Evolutionary conservation across 129 eudicot genomes (phyloP), one percentile per base, ranked within the genome.

Genomic region (Chrysanthemum seticuspe): DNA sequence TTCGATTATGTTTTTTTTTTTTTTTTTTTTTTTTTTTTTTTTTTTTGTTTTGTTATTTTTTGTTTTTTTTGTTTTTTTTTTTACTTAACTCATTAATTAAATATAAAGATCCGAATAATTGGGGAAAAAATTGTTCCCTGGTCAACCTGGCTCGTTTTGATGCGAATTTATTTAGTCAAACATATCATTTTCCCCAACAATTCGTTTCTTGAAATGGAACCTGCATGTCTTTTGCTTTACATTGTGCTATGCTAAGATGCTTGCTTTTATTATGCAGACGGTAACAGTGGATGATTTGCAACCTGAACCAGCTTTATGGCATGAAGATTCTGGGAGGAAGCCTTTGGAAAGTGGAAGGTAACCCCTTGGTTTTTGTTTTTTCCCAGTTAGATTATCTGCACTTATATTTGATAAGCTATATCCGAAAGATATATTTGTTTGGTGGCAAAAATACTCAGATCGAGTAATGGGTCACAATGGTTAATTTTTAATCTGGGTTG

Each of bases 261-360:
- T 16, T 11, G 18, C 15, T 56, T 16, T 8, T 18, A 8, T 56
- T 56, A 54, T 62, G 52, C 78, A 89, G 96, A 82, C 49, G 44
- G 96, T 90, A 25, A 62, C 87, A 0, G 36, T 81, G 3, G 87
- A 80, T 29, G 89, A 90, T 75, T 55, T 90, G 63, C 83, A 78
- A 76, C 90, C 95, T 0, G 97, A 74, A 1, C 88, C 93, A 12
- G 78, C 67, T 50, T 76, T 89, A 65, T 89, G 93, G 96, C 96
- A 89, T 70, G 96, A 89, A 76, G 93, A 85, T 66, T 54, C 84
- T 66, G 92, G 88, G 59, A 83, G 89, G 81, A 81, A 74, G 77
- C 86, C 80, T 2, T 62, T 56, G 76, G 90, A 89, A 44, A 83
- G 71, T 59, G 87, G 84, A 74, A 89, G 92, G 96, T 89, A 76